These are phyloP conservation scores for Penicillium sp. DNA, from an alignment of 2,329 filamentous ascomycete genomes.

Conservation along the genomic window DNA sequence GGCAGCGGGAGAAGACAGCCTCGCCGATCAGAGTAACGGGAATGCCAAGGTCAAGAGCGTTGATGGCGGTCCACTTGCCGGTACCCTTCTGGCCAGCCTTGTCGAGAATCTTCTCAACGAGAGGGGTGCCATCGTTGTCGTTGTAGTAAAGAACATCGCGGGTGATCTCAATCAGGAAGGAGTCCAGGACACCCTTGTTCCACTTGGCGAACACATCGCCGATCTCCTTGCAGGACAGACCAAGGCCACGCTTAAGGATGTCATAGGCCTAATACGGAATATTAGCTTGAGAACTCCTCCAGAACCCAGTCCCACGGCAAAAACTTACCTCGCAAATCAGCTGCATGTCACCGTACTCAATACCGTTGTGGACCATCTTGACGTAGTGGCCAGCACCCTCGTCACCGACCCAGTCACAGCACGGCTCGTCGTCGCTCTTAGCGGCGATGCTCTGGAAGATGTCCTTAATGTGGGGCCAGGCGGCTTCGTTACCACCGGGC, in stretches of 20 bases:
- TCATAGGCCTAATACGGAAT: conserved; percentile 73
- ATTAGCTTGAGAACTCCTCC: not conserved
- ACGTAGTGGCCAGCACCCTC: conserved; percentile 99
- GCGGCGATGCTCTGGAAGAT: conserved; percentile 97
- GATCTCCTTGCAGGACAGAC: conserved; percentile 86
- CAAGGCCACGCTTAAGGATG: conserved; percentile 97
- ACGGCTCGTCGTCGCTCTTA: conserved; percentile 94
- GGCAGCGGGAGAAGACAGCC: conserved; percentile 89
- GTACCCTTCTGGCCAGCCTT: conserved; percentile 99
- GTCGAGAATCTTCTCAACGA: conserved; percentile 99
- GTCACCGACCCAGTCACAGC: conserved; percentile 99
- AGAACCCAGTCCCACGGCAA: not conserved
- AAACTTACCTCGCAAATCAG: conserved; percentile 78
- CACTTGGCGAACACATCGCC: conserved; percentile 90
- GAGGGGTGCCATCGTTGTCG: conserved; percentile 82
- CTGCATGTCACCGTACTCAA: conserved; percentile 99
- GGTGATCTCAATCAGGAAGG: conserved; percentile 99
- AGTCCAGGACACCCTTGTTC: conserved; percentile 98
- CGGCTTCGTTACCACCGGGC: conserved; percentile 97
- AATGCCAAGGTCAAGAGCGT: conserved; percentile 96
- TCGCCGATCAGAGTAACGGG: conserved; percentile 97
- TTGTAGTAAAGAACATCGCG: conserved; percentile 98
- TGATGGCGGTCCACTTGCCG: conserved; percentile 99
- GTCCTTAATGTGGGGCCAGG: conserved; percentile 98
- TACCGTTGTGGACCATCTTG: conserved; percentile 99